Evolutionary conservation across 2,329 filamentous ascomycete species (phyloP).

Genomic region (Colletotrichum sp.): DNA sequence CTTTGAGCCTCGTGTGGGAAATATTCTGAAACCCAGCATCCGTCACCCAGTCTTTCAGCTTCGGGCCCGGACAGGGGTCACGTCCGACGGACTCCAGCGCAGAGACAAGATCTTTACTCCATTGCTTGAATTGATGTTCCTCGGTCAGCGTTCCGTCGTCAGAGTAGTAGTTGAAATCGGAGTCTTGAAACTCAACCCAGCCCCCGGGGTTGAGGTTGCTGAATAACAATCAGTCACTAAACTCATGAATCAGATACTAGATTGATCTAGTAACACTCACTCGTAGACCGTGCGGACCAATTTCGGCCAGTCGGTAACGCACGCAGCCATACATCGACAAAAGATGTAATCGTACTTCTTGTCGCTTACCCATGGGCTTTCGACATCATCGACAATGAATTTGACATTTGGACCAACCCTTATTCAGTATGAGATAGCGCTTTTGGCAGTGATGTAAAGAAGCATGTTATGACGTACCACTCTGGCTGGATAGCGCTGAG

Average conservation of each 20-base stretch:
- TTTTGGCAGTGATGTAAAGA: not conserved
- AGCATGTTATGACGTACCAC: slow-evolving; percentile 14
- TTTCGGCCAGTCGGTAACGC: slow-evolving; percentile 34
- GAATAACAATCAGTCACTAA: not conserved
- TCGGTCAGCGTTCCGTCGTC: slow-evolving; percentile 26
- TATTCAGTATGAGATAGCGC: not conserved
- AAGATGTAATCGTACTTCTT: slow-evolving; percentile 40
- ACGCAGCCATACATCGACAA: slow-evolving; percentile 34
- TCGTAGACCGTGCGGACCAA: slow-evolving; percentile 27
- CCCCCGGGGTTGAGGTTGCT: not conserved
- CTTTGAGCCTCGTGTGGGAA: slow-evolving; percentile 34
- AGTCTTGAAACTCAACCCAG: slow-evolving; percentile 27
- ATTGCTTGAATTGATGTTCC: not conserved
- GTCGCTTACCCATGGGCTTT: slow-evolving; percentile 28
- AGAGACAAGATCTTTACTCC: slow-evolving; percentile 27
- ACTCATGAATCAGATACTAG: not conserved
- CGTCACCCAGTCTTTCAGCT: slow-evolving; percentile 29
- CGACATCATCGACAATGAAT: slow-evolving; percentile 41
- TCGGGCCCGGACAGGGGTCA: slow-evolving; percentile 24
- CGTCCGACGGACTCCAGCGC: slow-evolving; percentile 20
- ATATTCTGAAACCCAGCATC: slow-evolving; percentile 41
- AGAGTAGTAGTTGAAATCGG: slow-evolving; percentile 18
- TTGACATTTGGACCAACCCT: slow-evolving; percentile 36
- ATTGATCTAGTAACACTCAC: not conserved
- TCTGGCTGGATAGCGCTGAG: slow-evolving; percentile 34